Percentiles rank a stretch among this genome's conserved stretches.
phyloP scores from a whole-genome alignment of 306 rosid genomes.

The Dalbergia cochinchinensis region DNA sequence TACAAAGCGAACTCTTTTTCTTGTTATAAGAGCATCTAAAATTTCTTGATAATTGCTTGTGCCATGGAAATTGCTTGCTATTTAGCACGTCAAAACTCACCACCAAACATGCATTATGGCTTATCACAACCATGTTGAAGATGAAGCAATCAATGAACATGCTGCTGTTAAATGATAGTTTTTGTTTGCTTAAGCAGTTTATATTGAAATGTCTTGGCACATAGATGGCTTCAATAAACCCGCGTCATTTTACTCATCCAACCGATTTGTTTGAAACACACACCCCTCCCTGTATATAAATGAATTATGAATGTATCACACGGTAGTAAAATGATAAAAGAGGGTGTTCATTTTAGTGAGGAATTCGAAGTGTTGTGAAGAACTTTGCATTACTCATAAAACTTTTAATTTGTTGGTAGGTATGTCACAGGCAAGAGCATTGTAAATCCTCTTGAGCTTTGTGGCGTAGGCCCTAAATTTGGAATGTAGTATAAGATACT shows the following conservation, averaged over 20 bases:
- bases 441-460: constrained; percentile 27
- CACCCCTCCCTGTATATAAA: neutral
- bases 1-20: too few species aligned
- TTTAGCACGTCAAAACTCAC: neutral
- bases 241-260: constrained; percentile 17
- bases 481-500: neutral
- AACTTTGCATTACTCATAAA: neutral
- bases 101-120: constrained; percentile 16
- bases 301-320: constrained; percentile 7
- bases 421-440: constrained; percentile 10
- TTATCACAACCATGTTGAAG: constrained; percentile 8
- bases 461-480: neutral
- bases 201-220: constrained; percentile 23
- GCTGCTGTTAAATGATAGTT: constrained; percentile 8
- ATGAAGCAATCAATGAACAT: constrained; percentile 27
- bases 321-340: constrained; percentile 13
- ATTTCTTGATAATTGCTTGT: too few species aligned
- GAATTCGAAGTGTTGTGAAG: constrained; percentile 23
- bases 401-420: neutral
- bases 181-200: constrained; percentile 21
- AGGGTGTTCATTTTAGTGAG: constrained; percentile 25
- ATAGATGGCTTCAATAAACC: constrained; percentile 7
- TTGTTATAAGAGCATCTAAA: too few species aligned
- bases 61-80: neutral
- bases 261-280: constrained; percentile 20